Percentiles rank a stretch among this genome's conserved stretches.
These are phyloP conservation scores for Cyanidiococcus yangmingshanensis DNA, from an alignment of 23 red algal species.

Conservation along the genomic window DNA sequence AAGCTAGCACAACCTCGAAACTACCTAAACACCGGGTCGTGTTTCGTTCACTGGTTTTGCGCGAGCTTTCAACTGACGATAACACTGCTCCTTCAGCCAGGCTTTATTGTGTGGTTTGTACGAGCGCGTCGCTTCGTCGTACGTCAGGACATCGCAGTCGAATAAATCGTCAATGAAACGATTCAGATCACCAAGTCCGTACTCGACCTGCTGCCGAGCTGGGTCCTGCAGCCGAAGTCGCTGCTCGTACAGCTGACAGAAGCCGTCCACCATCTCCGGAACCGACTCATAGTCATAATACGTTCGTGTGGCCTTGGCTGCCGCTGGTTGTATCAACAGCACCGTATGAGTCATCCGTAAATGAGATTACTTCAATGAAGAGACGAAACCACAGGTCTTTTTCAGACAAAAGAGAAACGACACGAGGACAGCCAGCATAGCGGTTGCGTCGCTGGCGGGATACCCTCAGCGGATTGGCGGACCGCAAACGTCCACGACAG, in stretches of 20 bases:
- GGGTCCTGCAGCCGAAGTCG: neutral
- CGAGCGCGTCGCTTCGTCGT: neutral
- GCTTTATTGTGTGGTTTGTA: slow-evolving; percentile 16
- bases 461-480: too few species aligned
- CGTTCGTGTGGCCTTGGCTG: neutral
- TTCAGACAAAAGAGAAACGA: too few species aligned
- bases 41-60: neutral
- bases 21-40: too few species aligned
- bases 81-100: slow-evolving; percentile 17
- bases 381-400: too few species aligned
- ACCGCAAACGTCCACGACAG: too few species aligned
- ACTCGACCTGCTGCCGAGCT: neutral
- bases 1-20: too few species aligned
- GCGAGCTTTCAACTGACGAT: neutral
- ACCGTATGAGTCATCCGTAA: slow-evolving; percentile 12
- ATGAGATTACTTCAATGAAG: too few species aligned
- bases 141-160: slow-evolving; percentile 8
- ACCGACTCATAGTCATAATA: slow-evolving; percentile 17
- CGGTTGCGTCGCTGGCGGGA: too few species aligned
- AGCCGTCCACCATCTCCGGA: slow-evolving; percentile 14
- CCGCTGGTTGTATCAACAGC: neutral
- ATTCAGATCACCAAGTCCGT: slow-evolving; percentile 10
- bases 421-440: too few species aligned
- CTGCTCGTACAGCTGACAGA: slow-evolving; percentile 17
- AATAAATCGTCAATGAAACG: slow-evolving; percentile 1